These are phyloP conservation scores for Typha latifolia DNA, from an alignment of 176 grass and related monocot genomes.

Conservation along the genomic window DNA sequence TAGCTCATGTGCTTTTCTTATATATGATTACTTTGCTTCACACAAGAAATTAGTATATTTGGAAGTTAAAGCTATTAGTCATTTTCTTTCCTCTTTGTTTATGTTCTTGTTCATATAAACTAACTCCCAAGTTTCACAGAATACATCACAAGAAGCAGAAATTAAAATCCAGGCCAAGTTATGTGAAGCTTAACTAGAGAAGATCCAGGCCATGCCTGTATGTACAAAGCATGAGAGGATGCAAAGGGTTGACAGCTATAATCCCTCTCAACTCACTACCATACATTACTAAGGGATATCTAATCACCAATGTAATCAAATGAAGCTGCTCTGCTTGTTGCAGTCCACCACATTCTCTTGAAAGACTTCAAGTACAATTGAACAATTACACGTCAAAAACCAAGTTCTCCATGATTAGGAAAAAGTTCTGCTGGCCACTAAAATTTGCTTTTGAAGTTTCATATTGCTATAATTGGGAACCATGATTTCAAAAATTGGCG, in stretches of 20 bases:
- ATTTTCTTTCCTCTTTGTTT: no score
- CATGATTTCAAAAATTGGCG: background rate
- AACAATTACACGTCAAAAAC: background rate
- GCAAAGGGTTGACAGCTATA: background rate
- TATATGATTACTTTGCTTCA: no score
- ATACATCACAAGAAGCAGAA: no score
- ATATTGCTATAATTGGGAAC: background rate
- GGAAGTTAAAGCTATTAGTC: no score
- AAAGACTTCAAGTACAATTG: background rate
- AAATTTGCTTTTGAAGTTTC: background rate
- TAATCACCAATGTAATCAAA: background rate
- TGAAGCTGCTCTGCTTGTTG: background rate
- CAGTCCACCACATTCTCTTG: background rate
- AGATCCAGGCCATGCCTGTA: no score
- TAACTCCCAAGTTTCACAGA: no score
- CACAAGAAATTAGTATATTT: no score
- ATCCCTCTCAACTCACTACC: background rate
- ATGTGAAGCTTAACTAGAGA: no score
- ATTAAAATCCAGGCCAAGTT: no score
- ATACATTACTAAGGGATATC: background rate
- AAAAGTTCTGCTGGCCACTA: background rate
- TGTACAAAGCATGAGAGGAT: no score
- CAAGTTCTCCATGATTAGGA: background rate
- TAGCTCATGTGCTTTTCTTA: no score
- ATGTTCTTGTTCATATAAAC: no score